phyloP scores from a whole-genome alignment of 2,329 filamentous ascomycete genomes.

The Triangularia verruculosa region DNA sequence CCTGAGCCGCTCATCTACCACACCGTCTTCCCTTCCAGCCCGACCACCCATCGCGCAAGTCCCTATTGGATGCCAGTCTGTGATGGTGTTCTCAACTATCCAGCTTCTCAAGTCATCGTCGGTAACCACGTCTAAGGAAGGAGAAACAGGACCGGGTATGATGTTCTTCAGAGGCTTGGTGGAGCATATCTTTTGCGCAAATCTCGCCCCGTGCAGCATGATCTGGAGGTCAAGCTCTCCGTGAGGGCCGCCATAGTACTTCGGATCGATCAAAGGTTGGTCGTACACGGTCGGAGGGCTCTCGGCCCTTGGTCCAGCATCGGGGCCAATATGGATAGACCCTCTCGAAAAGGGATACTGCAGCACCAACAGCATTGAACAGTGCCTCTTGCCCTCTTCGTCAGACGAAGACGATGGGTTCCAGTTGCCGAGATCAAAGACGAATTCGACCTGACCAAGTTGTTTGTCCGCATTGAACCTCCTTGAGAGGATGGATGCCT shows the following conservation, averaged over 20 bases:
- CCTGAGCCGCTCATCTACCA: slow-evolving; percentile 41
- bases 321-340: slow-evolving; percentile 43
- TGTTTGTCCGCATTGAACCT: slow-evolving; percentile 32
- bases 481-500: slow-evolving; percentile 32
- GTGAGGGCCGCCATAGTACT: slow-evolving; percentile 39
- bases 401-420: slow-evolving; percentile 37
- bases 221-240: slow-evolving; percentile 33
- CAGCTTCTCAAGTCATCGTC: slow-evolving; percentile 19
- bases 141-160: slow-evolving; percentile 17
- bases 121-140: background rate
- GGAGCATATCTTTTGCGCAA: slow-evolving; percentile 23
- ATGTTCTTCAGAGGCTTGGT: slow-evolving; percentile 23
- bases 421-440: slow-evolving; percentile 49
- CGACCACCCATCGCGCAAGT: slow-evolving; percentile 45
- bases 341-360: slow-evolving; percentile 52
- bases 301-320: background rate
- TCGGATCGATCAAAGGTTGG: slow-evolving; percentile 40
- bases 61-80: slow-evolving; percentile 40
- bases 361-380: slow-evolving; percentile 47
- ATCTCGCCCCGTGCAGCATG: slow-evolving; percentile 20
- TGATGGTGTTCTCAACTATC: slow-evolving; percentile 21
- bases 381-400: slow-evolving; percentile 41
- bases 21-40: slow-evolving; percentile 36
- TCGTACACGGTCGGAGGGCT: slow-evolving; percentile 22
- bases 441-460: slow-evolving; percentile 47